Base-by-base conservation (phyloP, 139 green algal species). In the Chlamydomonas sp. region DNA sequence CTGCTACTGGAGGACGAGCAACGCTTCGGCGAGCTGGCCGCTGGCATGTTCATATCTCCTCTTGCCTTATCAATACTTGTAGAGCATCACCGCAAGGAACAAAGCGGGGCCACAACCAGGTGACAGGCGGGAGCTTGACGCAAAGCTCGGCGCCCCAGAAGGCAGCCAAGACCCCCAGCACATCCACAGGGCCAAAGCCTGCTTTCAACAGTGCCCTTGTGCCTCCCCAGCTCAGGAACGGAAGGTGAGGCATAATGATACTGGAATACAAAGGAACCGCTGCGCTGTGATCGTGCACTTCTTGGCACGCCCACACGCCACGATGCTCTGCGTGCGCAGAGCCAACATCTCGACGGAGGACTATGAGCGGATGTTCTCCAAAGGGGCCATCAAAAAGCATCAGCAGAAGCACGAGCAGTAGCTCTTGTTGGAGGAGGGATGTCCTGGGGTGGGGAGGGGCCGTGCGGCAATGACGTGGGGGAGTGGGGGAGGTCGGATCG, bases 301-400 rank as follows among this genome's bases (percentile, higher is more conserved):
- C 59, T n/a, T 9, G 31, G 31, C 31, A 49, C 31, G 31, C 31
- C 31, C 31, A 49, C 31, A 49, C 31, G 31, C 31, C 31, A 49
- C 31, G 31, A 49, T 49, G 31, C 31, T 49, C 31, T 49, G 31
- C 31, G 31, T 49, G 31, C 31, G 31, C 85, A 89, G 85, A 69
- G 60, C 78, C 67, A 90, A 90, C 62, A 58, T 90, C 7, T 63
- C 79, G 12, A 90, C 80, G 5, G 86, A 90, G 80, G 86, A 90
- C 68, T 18, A 84, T 57, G 86, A 85, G 18, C 83, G 77, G 63
- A 77, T 90, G 0, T 90, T 90, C 64, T 80, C 80, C 8, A 85
- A 87, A 31, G n/a, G 68, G 7, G 61, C 3, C 1, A 61, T 87
- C 4, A 63, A 49, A 17, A 12, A 20, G 49, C 77, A 72, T 15